Percentiles rank a stretch among this genome's conserved stretches.
Evolutionary conservation across 371 early-diverging fungal genomes (phyloP).

Genomic region (Entomophthora muscae): DNA sequence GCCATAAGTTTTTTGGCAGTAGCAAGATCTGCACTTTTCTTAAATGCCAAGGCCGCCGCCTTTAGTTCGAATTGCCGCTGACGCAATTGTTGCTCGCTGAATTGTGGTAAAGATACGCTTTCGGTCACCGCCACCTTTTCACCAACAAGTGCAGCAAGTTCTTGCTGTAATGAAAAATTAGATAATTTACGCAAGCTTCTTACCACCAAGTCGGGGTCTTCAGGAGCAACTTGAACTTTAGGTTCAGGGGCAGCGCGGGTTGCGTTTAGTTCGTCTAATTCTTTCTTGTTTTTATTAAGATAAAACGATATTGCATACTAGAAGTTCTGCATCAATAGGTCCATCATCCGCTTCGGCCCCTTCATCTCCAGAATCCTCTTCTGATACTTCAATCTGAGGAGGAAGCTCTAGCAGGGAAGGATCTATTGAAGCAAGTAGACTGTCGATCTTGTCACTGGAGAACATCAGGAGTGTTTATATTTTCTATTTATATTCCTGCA

Average conservation of each 20-base stretch:
- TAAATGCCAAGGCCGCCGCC: not conserved
- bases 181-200: not conserved
- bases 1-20: not conserved
- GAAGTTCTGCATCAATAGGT: not conserved
- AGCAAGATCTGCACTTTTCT: not conserved
- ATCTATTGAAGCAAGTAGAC: not conserved
- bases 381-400: not conserved
- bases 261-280: not conserved
- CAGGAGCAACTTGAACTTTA: not conserved
- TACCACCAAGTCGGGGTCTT: not conserved
- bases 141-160: not conserved
- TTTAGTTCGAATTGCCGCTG: conserved; percentile 1
- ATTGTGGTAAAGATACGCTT: not conserved
- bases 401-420: not conserved
- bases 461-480: not conserved
- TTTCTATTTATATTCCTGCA: too few relatives aligned
- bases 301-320: not conserved
- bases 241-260: not conserved
- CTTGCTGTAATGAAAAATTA: not conserved
- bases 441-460: not conserved
- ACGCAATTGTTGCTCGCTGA: not conserved
- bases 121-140: not conserved
- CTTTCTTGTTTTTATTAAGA: not conserved
- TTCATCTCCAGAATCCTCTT: not conserved
- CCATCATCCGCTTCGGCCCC: not conserved